Conservation (phyloP, 2,329 filamentous ascomycete species). For the Colletotrichum tofieldiae region DNA sequence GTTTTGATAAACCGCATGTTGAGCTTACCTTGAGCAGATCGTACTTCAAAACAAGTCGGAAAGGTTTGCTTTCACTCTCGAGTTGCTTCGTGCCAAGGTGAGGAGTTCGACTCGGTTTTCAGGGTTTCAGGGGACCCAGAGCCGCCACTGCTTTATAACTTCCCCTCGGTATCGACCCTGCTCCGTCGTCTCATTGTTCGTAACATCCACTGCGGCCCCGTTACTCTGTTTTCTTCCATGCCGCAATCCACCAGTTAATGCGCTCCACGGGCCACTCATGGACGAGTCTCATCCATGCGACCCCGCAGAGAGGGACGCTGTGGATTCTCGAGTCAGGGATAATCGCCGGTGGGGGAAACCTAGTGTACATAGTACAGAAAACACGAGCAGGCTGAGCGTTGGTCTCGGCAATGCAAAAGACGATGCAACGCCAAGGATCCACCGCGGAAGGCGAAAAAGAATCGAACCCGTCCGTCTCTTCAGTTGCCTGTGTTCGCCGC, state of each 20-base stretch:
- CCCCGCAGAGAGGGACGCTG: conserved; percentile 18
- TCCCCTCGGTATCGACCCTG: neutral
- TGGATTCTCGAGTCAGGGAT: conserved; percentile 24
- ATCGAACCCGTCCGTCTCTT: neutral
- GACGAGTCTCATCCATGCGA: neutral
- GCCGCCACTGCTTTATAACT: neutral
- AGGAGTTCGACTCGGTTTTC: neutral
- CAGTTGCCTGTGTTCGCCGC: neutral
- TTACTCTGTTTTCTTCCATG: neutral
- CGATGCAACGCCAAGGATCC: conserved; percentile 23
- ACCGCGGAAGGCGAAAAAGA: conserved; percentile 13
- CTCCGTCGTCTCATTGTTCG: neutral
- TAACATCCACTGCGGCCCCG: neutral
- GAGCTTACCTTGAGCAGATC: neutral
- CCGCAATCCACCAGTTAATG: conserved; percentile 1
- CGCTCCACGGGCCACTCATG: neutral
- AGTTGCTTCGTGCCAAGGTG: neutral
- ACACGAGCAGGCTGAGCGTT: conserved; percentile 27
- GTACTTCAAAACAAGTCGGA: neutral
- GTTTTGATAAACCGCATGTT: neutral
- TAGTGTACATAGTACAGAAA: neutral
- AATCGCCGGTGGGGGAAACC: conserved; percentile 16
- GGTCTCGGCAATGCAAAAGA: conserved; percentile 28
- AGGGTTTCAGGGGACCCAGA: neutral
- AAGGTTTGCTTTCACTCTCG: neutral